Conservation (phyloP, 345 rosid species). For the Moringa oleifera region DNA sequence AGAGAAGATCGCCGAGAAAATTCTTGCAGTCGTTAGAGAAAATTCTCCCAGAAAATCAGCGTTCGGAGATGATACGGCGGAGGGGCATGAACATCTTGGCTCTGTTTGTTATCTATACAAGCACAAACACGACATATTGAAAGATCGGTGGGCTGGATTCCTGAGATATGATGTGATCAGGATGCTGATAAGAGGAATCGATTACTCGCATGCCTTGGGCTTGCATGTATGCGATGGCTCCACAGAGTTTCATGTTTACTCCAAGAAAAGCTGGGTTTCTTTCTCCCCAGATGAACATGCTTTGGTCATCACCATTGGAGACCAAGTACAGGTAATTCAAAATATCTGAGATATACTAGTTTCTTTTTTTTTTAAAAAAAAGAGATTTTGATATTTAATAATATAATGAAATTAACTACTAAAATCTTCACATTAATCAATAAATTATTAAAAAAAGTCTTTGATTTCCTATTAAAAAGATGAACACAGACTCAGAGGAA, state of each 20-base stretch:
- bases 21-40: slow-evolving; percentile 20
- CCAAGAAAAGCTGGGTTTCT: slow-evolving; percentile 83
- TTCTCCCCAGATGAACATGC: slow-evolving; percentile 64
- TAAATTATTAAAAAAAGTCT: too few species aligned
- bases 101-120: slow-evolving; percentile 43
- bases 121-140: slow-evolving; percentile 26
- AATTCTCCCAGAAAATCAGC: slow-evolving; percentile 10
- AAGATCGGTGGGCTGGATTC: slow-evolving; percentile 20
- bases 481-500: too few species aligned
- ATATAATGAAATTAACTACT: too few species aligned
- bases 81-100: slow-evolving; percentile 23
- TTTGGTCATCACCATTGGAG: slow-evolving; percentile 65
- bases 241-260: slow-evolving; percentile 74
- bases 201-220: slow-evolving; percentile 63
- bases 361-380: too few species aligned
- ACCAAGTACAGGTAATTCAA: slow-evolving; percentile 55
- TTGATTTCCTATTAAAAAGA: too few species aligned
- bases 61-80: slow-evolving; percentile 1
- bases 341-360: too few species aligned
- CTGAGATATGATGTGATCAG: slow-evolving; percentile 64
- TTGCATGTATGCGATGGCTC: slow-evolving; percentile 47
- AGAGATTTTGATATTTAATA: too few species aligned
- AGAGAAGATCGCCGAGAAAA: slow-evolving; percentile 50
- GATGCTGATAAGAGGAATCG: slow-evolving; percentile 70
- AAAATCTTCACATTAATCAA: too few species aligned